Conservation (phyloP, 1,284 basidiomycete genomes). For the Marasmius sp. region DNA sequence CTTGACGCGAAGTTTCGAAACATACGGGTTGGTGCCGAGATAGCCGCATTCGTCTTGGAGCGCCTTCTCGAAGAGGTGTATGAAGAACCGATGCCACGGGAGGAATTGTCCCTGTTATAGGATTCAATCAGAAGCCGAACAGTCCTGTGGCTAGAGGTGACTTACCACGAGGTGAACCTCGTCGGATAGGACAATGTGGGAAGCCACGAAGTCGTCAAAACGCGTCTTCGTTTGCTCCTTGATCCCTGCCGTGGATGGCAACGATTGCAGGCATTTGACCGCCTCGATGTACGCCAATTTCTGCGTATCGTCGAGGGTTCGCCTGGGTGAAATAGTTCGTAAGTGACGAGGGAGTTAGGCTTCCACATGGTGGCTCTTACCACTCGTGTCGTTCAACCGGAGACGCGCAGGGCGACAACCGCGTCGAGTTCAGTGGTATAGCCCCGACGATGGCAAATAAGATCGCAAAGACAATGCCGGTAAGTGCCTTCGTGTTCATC, state of each 20-base stretch:
- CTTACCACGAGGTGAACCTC: constrained; percentile 30
- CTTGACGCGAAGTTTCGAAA: background rate
- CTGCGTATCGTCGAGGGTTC: constrained; percentile 19
- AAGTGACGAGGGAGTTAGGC: too few species aligned
- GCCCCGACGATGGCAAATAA: too few species aligned
- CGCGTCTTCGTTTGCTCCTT: constrained; percentile 23
- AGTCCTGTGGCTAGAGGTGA: background rate
- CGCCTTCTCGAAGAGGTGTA: constrained; percentile 30
- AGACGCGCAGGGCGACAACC: too few species aligned
- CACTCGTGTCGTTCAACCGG: too few species aligned
- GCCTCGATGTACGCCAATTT: constrained; percentile 29
- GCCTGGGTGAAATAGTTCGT: background rate
- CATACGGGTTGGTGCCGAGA: constrained; percentile 34
- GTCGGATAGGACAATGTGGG: constrained; percentile 26
- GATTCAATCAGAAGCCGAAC: background rate
- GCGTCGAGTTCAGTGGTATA: too few species aligned
- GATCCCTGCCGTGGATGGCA: constrained; percentile 15
- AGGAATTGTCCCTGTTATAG: constrained; percentile 37
- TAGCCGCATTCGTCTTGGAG: constrained; percentile 37
- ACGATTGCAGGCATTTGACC: constrained; percentile 28
- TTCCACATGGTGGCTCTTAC: too few species aligned
- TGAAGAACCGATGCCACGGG: constrained; percentile 37
- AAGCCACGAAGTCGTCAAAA: constrained; percentile 33
- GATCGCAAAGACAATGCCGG: too few species aligned
- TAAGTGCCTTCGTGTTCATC: too few species aligned